Conservation (phyloP, 768 basidiomycete species). For the Dacryopinax primogenitus region DNA sequence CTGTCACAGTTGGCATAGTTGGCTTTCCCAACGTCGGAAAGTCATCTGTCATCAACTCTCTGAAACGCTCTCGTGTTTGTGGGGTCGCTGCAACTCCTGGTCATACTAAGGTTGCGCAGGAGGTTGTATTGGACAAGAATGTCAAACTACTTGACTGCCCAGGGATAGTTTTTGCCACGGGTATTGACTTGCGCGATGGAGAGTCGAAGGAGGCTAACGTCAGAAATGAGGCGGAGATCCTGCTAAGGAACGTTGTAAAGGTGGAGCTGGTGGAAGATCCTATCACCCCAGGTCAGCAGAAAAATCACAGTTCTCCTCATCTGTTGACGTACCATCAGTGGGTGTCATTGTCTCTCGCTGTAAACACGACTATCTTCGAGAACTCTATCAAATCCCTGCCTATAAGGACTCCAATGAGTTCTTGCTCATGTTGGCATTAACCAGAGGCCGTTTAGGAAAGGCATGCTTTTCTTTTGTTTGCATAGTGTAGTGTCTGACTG, state of each 20-base stretch:
- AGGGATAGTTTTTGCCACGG: slow-evolving; percentile 82
- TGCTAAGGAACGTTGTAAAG: slow-evolving; percentile 78
- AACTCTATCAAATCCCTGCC: slow-evolving; percentile 72
- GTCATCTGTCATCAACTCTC: slow-evolving; percentile 82
- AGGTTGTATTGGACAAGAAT: slow-evolving; percentile 82
- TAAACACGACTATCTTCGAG: slow-evolving; percentile 53
- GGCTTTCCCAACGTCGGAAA: slow-evolving; percentile 98
- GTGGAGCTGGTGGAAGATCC: slow-evolving; percentile 87
- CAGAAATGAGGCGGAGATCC: slow-evolving; percentile 41
- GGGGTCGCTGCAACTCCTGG: slow-evolving; percentile 90
- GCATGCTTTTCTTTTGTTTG: slow-evolving; percentile 35
- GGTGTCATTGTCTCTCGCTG: slow-evolving; percentile 76
- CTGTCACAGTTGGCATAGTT: slow-evolving; percentile 75
- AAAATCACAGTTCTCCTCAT: not conserved
- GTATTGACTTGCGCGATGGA: slow-evolving; percentile 39
- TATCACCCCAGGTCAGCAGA: slow-evolving; percentile 64
- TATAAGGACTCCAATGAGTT: slow-evolving; percentile 67
- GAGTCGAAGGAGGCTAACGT: slow-evolving; percentile 26
- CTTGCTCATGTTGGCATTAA: slow-evolving; percentile 77
- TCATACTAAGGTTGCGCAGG: slow-evolving; percentile 84
- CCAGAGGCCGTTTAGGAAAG: slow-evolving; percentile 71
- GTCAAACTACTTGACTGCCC: slow-evolving; percentile 90
- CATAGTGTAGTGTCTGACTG: not conserved
- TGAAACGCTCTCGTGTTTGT: slow-evolving; percentile 74
- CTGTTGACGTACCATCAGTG: slow-evolving; percentile 35